Evolutionary conservation across 768 basidiomycete species (phyloP).

Genomic region (Mycena latifolia): DNA sequence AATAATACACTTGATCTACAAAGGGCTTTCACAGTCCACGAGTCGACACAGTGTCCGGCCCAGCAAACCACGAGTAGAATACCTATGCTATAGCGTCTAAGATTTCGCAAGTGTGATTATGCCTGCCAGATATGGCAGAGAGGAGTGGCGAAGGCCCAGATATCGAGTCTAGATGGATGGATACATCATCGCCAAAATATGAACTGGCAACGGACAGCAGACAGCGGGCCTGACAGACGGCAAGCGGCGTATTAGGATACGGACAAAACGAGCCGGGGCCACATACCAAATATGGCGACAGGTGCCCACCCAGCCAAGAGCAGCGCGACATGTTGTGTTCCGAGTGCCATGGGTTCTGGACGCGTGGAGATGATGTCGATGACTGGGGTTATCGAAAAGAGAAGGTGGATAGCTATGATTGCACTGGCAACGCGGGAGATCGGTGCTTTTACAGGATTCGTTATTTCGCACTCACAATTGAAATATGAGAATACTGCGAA

Average conservation of each 20-base stretch:
- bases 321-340: constrained; percentile 34
- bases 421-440: not conserved
- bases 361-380: constrained; percentile 19
- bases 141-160: too few relatives aligned
- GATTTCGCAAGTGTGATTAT: too few relatives aligned
- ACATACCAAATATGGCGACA: constrained; percentile 21
- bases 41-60: too few relatives aligned
- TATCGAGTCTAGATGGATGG: too few relatives aligned
- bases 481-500: not conserved
- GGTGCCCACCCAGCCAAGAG: constrained; percentile 34
- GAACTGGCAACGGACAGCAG: constrained; percentile 24
- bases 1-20: too few relatives aligned
- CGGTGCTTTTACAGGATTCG: too few relatives aligned
- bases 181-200: constrained; percentile 23
- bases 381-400: constrained; percentile 30
- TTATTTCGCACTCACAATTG: not conserved
- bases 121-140: too few relatives aligned
- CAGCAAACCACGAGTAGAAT: too few relatives aligned
- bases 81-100: too few relatives aligned
- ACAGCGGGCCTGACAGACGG: constrained; percentile 14
- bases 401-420: constrained; percentile 21
- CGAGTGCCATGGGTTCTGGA: constrained; percentile 14
- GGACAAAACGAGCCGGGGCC: not conserved
- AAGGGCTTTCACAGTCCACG: too few relatives aligned
- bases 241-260: not conserved